Percentiles rank a stretch among this genome's conserved stretches.
phyloP scores from a whole-genome alignment of 2,329 filamentous ascomycete genomes.

The Parastagonospora nodorum region DNA sequence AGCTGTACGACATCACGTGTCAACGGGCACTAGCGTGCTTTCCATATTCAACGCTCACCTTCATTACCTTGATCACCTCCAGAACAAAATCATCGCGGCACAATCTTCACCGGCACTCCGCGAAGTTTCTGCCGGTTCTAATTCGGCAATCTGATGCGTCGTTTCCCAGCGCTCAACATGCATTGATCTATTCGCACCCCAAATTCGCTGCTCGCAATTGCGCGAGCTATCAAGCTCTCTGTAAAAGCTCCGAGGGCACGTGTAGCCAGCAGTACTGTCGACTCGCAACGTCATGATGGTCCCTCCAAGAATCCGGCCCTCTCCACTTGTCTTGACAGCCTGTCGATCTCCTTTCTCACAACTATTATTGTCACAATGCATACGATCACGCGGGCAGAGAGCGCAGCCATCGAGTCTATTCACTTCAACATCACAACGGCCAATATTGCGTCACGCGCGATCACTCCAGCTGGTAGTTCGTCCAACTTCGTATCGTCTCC shows the following conservation, averaged over 20 bases:
- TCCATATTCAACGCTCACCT: not conserved
- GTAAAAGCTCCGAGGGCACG: no score
- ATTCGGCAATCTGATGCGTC: no score
- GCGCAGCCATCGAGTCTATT: not conserved
- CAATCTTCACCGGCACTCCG: not conserved
- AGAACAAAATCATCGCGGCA: not conserved
- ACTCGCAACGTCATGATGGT: no score
- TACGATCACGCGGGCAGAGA: not conserved
- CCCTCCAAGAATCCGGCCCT: no score
- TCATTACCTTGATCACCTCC: not conserved
- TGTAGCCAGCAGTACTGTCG: no score
- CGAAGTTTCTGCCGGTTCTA: not conserved
- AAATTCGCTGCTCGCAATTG: not conserved
- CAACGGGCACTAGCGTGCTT: constrained; percentile 15
- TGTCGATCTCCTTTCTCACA: no score
- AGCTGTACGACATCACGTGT: constrained; percentile 12
- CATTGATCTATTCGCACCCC: not conserved
- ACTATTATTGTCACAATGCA: no score
- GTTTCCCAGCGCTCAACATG: no score
- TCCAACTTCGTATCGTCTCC: not conserved
- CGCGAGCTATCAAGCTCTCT: no score
- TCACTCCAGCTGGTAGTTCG: not conserved
- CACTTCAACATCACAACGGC: not conserved
- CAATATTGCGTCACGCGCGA: not conserved
- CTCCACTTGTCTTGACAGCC: no score